Percentiles rank a stretch among this genome's conserved stretches.
These are phyloP conservation scores for Eucalyptus curtisii DNA, from an alignment of 345 rosid species.

Conservation along the genomic window DNA sequence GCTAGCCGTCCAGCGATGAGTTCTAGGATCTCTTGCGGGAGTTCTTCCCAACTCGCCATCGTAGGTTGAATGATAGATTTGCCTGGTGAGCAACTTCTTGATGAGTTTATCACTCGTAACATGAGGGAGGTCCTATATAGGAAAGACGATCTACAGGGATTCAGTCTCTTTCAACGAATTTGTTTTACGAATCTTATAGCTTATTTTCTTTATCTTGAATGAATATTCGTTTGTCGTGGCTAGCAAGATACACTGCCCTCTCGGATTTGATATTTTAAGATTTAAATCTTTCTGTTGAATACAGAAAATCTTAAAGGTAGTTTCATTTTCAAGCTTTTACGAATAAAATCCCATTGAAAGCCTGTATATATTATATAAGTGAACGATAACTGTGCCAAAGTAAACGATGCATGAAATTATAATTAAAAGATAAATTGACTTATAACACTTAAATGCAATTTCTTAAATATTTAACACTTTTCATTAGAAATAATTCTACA, in stretches of 20 bases:
- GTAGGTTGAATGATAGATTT: neutral
- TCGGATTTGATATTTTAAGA: neutral
- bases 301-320: neutral
- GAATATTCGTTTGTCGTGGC: neutral
- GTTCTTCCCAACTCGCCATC: neutral
- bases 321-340: too few species aligned
- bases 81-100: neutral
- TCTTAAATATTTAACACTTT: too few species aligned
- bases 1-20: neutral
- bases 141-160: neutral
- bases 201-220: neutral
- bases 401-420: too few species aligned
- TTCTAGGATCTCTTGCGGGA: neutral
- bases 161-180: neutral
- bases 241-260: neutral
- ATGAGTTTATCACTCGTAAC: neutral
- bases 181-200: neutral
- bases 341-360: neutral
- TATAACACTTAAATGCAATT: too few species aligned
- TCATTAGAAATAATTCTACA: too few species aligned
- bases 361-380: too few species aligned
- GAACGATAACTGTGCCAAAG: fast-evolving
- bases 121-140: neutral
- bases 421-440: too few species aligned
- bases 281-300: neutral